Base-by-base conservation (phyloP, 1,284 basidiomycete species). In the Malassezia restricta region DNA sequence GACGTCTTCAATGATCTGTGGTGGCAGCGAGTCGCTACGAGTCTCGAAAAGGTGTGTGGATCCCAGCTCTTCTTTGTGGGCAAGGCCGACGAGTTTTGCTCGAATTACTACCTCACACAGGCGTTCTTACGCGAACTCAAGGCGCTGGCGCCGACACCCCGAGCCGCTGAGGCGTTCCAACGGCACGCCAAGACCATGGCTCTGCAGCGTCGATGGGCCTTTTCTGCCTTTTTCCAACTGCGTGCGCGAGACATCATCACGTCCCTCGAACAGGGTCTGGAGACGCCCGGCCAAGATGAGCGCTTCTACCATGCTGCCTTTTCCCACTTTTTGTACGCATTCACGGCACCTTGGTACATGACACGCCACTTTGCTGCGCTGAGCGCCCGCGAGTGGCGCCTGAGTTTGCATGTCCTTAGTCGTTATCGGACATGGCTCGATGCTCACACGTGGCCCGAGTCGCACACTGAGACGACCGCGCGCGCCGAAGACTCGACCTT, bases 191-290 rank as follows among this genome's bases (percentile, higher is more conserved):
- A 82, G 4, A 91, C 84, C 73, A 63, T 71, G 6, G 74, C 82
- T 0, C 92, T 96, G 65, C 82, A 85, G 66, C 79, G 82, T 51
- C 79, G 89, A 38, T 98, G 92, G 91, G 92, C 96, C 70, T 78
- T 98, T 6, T 86, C 88, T 0, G 86, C 96, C 14, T 98, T 98
- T 72, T 96, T 94, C 74, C 92, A 98, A 71, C 77, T 98, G 59
- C 81, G 91, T n/a, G 92, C 90, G 84, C 92, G 95, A 71, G 90
- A 94, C 65, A 86, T 94, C 48, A 82, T 92, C 1, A 52, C 51
- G 3, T 32, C 30, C 28, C 47, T 68, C 5, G 65, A 68, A 29
- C 43, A 49, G 11, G 47, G 27, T 3, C 41, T 67, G 8, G 24
- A 9, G 11, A 15, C 33, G 15, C 3, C 11, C 33, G 3, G n/a